Evolutionary conservation across 1,139 yeast genomes (phyloP).

Genomic region (Saccharomycopsis crataegensis): DNA sequence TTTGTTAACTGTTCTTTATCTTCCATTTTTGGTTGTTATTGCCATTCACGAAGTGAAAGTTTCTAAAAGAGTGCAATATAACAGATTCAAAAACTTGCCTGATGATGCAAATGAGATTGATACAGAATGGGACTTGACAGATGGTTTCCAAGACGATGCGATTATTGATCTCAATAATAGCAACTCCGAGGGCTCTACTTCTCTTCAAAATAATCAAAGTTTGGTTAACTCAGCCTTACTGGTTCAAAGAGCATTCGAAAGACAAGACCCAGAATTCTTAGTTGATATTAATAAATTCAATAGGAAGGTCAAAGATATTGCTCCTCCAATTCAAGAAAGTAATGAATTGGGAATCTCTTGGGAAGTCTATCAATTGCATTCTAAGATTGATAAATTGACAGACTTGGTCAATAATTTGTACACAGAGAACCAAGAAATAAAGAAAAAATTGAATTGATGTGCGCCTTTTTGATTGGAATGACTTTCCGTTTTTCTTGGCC

Average conservation of each 20-base stretch:
- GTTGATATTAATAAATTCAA: slow-evolving; percentile 45
- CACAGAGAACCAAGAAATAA: slow-evolving; percentile 26
- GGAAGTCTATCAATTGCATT: slow-evolving; percentile 54
- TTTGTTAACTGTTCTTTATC: slow-evolving; percentile 58
- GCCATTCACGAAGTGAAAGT: slow-evolving; percentile 56
- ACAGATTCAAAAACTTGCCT: slow-evolving; percentile 53
- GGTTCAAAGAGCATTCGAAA: slow-evolving; percentile 55
- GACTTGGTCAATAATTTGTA: slow-evolving; percentile 38
- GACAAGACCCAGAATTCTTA: slow-evolving; percentile 61
- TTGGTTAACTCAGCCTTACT: slow-evolving; percentile 34
- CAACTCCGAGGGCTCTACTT: slow-evolving; percentile 28
- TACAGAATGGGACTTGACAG: slow-evolving; percentile 77
- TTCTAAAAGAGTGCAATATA: slow-evolving; percentile 67
- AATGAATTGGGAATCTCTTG: slow-evolving; percentile 53
- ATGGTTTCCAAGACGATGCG: slow-evolving; percentile 54
- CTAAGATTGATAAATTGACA: slow-evolving; percentile 41
- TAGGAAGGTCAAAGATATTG: slow-evolving; percentile 37
- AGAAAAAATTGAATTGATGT: neutral
- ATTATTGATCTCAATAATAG: neutral
- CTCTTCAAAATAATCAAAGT: slow-evolving; percentile 29
- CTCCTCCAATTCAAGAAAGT: slow-evolving; percentile 54
- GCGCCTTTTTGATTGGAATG: neutral
- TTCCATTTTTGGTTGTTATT: slow-evolving; percentile 57
- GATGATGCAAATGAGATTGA: slow-evolving; percentile 82
- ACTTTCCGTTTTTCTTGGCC: too few relatives aligned